Base-by-base conservation (phyloP, 1,139 yeast genomes). In the Starmera stellimalicola region DNA sequence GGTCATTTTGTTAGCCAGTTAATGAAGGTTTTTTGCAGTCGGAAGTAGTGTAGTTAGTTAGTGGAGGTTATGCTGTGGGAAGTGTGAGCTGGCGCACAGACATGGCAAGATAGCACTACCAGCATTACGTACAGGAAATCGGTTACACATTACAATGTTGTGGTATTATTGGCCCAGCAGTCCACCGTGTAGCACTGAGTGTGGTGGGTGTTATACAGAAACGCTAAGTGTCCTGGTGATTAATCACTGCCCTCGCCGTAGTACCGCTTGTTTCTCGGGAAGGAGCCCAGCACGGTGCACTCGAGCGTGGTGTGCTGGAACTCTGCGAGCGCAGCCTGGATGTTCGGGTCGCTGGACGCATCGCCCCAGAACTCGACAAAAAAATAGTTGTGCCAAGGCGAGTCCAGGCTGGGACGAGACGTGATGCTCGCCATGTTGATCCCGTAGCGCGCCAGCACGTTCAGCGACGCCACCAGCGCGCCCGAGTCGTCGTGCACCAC, bases 371-470 rank as follows among this genome's bases (percentile, higher is more conserved):
- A 68, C 50, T 88, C 96, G 11, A 83, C 71, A 51, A 82, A 85
- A 58, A 83, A 87, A 1, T 82, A 77, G 51, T 87, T 84, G 45
- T 78, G 78, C 97, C 96, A 88, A 23, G 80, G 77, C 36, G 62
- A 57, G 32, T 64, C 54, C 16, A 69, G 66, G 2, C 82, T 69
- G 27, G 94, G 85, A 45, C 95, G 63, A 5, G 94, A 80, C 30
- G 73, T 73, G 34, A 88, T 82, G 11, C 84, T 69, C 5, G 77
- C 71, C 58, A 87, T 62, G 47, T 80, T 82, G 39, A 84, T 63
- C n/a, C 67, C 60, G 47, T 72, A 62, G 14, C 60, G 54, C 34
- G 74, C 73, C 50, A 87, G 73, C 6, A 70, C 68, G 33, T 65
- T 67, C 37, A 87, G 60, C 0, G 82, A 83, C 29, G 70, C 70